Evolutionary conservation across 2,329 filamentous ascomycete species (phyloP), one percentile per base, ranked within the genome.

Genomic region (Fusarium anguioides): DNA sequence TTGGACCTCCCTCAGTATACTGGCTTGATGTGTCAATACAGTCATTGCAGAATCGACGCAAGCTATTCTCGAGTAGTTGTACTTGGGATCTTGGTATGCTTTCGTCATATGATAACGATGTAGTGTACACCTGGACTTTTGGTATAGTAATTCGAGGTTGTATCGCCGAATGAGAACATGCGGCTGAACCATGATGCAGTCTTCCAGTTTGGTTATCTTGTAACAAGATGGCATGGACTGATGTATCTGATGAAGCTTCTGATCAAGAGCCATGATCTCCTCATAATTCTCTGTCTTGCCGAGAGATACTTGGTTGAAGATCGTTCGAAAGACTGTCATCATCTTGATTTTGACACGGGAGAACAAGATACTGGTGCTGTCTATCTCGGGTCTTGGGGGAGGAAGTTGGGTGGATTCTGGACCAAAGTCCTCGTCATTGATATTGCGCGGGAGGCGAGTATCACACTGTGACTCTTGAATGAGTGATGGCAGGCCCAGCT

Each of bases 41-140:
- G 39, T 42, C 68, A 71, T 71, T 1, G 68, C 63, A n/a, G 68
- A 65, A 9, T 71, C 54, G 0, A 71, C 46, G 4, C 59, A 69
- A 3, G 50, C 36, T 2, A 31, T 27, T 18, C 62, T 46, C 0
- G 68, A 71, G 24, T 71, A 69, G 6, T 54, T 37, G 11, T 55
- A 71, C 10, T 55, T 35, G 3, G 39, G n/a, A 18, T 71, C 42
- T 15, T 59, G 44, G 12, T 62, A 71, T 1, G 65, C 62, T 7
- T 62, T 60, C 0, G 59, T 29, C 68, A 71, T 71, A 3, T 67
- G 63, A 3, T 69, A 52, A 0, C 68, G 65, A 6, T 71, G 68
- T 0, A 71, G 18, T 6, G 65, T 59, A 10, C 68, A 71, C 4
- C 68, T 20, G 0, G 51, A 36, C 10, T 71, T 71, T 2, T 69